Percentiles rank a stretch among this genome's conserved stretches.
Evolutionary conservation across 78 protist species (phyloP).

Genomic region (Dictyostelium intermedium): DNA sequence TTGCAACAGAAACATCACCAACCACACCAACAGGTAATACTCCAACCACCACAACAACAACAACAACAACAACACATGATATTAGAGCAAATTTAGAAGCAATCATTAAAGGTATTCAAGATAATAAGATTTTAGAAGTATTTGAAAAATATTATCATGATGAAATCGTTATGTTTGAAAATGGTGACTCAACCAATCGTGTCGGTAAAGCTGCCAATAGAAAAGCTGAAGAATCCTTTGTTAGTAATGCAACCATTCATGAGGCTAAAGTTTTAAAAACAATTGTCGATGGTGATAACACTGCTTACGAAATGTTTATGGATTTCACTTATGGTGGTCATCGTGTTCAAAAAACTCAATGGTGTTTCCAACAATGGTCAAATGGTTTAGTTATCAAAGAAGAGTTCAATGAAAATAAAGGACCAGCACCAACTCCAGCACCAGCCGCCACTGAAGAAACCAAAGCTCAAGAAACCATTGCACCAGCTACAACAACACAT

Average conservation of each 20-base stretch:
- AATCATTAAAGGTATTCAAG: conserved; percentile 16
- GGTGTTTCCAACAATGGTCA: conserved; percentile 32
- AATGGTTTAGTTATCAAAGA: conserved; percentile 22
- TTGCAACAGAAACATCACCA: conserved; percentile 6
- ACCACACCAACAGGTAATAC: background rate
- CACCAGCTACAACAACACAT: too few species aligned
- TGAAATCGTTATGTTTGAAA: conserved; percentile 9
- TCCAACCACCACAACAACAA: background rate
- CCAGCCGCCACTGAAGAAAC: too few species aligned
- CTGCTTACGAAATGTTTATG: conserved; percentile 18
- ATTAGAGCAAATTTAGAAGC: background rate
- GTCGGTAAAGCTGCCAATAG: conserved; percentile 5
- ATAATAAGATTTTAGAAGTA: conserved; percentile 31
- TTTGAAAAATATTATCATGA: conserved; percentile 21
- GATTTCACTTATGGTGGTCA: background rate
- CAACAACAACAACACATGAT: background rate
- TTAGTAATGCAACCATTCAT: background rate
- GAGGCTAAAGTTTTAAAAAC: background rate
- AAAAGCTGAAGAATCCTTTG: background rate
- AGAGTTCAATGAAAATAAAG: conserved; percentile 5
- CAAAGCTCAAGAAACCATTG: too few species aligned
- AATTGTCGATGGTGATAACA: background rate
- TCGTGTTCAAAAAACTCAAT: background rate
- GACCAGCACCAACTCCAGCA: background rate
- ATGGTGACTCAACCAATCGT: conserved; percentile 14